These are phyloP conservation scores for Phyllosticta citribraziliensis DNA, from an alignment of 2,329 filamentous ascomycete species.

Conservation along the genomic window DNA sequence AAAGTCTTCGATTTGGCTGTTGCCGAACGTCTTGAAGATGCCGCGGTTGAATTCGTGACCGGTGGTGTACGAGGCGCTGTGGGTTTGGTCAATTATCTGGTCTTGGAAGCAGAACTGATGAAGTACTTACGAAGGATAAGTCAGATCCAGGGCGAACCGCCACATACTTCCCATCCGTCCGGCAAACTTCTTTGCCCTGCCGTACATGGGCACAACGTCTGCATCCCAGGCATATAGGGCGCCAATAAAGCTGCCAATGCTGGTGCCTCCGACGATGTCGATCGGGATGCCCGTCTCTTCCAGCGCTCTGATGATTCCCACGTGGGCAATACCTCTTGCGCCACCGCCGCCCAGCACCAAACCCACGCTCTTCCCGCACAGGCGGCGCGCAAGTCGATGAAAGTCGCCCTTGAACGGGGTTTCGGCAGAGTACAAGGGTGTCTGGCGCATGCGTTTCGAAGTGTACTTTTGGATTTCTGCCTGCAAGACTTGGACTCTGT, in stretches of 20 bases:
- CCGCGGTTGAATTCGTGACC: constrained; percentile 98
- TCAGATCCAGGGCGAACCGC: constrained; percentile 94
- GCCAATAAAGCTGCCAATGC: constrained; percentile 91
- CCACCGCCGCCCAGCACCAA: constrained; percentile 90
- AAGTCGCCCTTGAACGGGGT: constrained; percentile 95
- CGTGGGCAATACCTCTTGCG: constrained; percentile 81
- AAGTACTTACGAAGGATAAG: constrained; percentile 64
- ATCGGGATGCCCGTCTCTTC: constrained; percentile 96
- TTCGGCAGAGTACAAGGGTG: constrained; percentile 80
- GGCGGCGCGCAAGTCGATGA: constrained; percentile 75
- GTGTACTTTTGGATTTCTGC: constrained; percentile 98
- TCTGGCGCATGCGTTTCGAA: constrained; percentile 79
- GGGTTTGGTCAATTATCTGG: constrained; percentile 9
- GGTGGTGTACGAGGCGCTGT: constrained; percentile 78
- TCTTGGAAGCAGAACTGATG: not conserved
- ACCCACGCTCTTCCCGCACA: constrained; percentile 91
- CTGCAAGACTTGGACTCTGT: constrained; percentile 86
- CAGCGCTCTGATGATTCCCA: constrained; percentile 87
- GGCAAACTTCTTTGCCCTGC: constrained; percentile 91
- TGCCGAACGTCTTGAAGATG: constrained; percentile 96
- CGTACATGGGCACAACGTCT: constrained; percentile 94
- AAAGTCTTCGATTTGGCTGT: constrained; percentile 96
- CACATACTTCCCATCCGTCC: constrained; percentile 99
- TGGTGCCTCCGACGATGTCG: constrained; percentile 89
- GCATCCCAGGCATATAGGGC: constrained; percentile 92